These are phyloP conservation scores for Lasiodiplodia sp. DNA, from an alignment of 2,329 filamentous ascomycete genomes.

Conservation along the genomic window DNA sequence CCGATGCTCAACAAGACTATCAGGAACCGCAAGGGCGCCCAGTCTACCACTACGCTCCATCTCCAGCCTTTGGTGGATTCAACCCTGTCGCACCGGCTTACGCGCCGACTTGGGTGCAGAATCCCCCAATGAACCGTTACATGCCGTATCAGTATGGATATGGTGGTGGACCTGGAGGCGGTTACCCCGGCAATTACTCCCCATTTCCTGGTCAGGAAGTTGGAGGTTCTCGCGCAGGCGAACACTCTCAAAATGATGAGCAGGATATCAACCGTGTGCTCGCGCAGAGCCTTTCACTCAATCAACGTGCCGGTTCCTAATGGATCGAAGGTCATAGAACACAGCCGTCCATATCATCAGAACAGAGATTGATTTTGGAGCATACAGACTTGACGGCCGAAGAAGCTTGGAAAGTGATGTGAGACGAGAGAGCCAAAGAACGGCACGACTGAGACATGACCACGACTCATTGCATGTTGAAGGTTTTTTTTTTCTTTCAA, in stretches of 20 bases:
- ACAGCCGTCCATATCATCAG: not conserved
- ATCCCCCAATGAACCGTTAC: conserved; percentile 17
- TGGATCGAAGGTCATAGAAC: conserved; percentile 2
- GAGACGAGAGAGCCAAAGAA: conserved; percentile 14
- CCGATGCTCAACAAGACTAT: conserved; percentile 22
- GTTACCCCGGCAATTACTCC: conserved; percentile 20
- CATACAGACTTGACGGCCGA: not conserved
- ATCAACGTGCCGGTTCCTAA: conserved; percentile 22
- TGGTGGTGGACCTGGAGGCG: conserved; percentile 15
- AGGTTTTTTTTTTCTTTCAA: not conserved
- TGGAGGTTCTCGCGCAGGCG: not conserved
- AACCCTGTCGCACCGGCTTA: conserved; percentile 28
- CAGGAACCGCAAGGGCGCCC: conserved; percentile 3
- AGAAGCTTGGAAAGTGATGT: conserved; percentile 6
- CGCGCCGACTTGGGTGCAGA: conserved; percentile 28
- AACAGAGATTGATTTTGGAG: conserved; percentile 10
- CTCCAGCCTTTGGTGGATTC: conserved; percentile 26
- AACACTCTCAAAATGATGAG: conserved; percentile 16
- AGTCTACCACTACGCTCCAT: conserved; percentile 21
- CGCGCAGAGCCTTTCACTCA: conserved; percentile 13
- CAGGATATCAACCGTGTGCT: conserved; percentile 11
- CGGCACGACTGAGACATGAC: conserved; percentile 10
- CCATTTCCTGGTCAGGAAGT: conserved; percentile 17
- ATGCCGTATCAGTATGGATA: conserved; percentile 24
- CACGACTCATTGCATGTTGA: conserved; percentile 21